These are phyloP conservation scores for Podospora comata DNA, from an alignment of 495 filamentous ascomycete species.

Conservation along the genomic window DNA sequence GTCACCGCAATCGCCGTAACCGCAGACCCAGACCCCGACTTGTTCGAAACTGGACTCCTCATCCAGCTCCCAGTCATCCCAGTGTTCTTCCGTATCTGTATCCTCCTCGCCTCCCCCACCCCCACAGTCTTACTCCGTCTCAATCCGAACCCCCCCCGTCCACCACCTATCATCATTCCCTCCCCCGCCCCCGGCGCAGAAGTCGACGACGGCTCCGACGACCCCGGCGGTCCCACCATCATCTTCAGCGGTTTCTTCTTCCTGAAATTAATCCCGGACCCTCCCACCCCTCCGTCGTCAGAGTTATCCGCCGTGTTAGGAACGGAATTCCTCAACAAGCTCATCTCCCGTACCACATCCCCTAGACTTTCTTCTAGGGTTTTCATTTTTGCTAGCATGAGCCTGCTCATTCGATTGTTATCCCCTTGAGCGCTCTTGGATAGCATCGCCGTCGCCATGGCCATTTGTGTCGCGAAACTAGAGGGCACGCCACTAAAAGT, in stretches of 20 bases:
- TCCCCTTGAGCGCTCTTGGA: slow-evolving; percentile 46
- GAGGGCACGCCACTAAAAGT: slow-evolving; percentile 63
- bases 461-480: slow-evolving; percentile 79
- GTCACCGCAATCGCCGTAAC: neutral
- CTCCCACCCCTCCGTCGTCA: slow-evolving; percentile 35
- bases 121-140: neutral
- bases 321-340: slow-evolving; percentile 51
- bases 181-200: neutral
- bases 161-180: neutral
- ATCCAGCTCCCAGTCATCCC: neutral
- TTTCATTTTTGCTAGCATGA: slow-evolving; percentile 91
- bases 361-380: slow-evolving; percentile 82
- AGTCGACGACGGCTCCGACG: slow-evolving; percentile 1
- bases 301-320: slow-evolving; percentile 42
- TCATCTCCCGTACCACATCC: slow-evolving; percentile 80
- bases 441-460: slow-evolving; percentile 56
- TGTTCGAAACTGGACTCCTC: neutral
- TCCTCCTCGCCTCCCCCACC: neutral
- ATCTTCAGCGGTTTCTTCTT: slow-evolving; percentile 11
- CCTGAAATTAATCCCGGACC: slow-evolving; percentile 3
- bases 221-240: slow-evolving; percentile 4
- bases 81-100: neutral
- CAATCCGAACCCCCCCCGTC: neutral
- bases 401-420: slow-evolving; percentile 64
- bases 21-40: neutral